phyloP scores from a whole-genome alignment of 2,329 filamentous ascomycete genomes.

The Leptographium flavum region DNA sequence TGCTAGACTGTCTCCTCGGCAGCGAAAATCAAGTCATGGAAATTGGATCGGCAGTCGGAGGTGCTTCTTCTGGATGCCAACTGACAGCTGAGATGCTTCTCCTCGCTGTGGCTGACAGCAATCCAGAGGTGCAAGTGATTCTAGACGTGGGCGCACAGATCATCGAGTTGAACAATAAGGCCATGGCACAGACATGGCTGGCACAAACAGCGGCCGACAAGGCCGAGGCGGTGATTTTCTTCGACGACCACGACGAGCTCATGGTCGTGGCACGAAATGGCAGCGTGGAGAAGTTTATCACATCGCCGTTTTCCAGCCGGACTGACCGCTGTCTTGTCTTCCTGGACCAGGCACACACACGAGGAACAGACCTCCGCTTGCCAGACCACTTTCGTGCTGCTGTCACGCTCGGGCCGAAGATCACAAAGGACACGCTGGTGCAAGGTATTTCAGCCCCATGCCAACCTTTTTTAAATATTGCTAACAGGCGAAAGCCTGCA shows the following conservation, averaged over 20 bases:
- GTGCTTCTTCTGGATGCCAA: background rate
- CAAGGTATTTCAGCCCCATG: constrained; percentile 44
- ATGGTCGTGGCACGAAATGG: constrained; percentile 35
- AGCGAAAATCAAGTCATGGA: constrained; percentile 30
- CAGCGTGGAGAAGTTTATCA: constrained; percentile 32
- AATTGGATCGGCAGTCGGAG: constrained; percentile 5
- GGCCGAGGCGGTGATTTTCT: constrained; percentile 39
- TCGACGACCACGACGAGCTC: constrained; percentile 39
- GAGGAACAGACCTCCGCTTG: constrained; percentile 54
- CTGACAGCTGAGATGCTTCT: constrained; percentile 28
- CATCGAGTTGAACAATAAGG: constrained; percentile 44
- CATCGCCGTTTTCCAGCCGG: constrained; percentile 42
- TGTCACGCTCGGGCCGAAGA: constrained; percentile 48
- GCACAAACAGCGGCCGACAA: constrained; percentile 6
- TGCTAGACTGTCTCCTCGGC: constrained; percentile 43
- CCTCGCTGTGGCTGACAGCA: constrained; percentile 23
- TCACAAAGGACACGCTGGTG: constrained; percentile 55
- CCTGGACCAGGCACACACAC: constrained; percentile 55
- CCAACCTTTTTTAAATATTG: too few relatives aligned
- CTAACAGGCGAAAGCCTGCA: constrained; percentile 52
- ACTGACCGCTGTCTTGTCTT: constrained; percentile 49
- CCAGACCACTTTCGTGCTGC: constrained; percentile 45
- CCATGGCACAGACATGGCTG: constrained; percentile 42
- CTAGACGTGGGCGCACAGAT: constrained; percentile 60
- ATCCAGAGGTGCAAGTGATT: constrained; percentile 37